Base-by-base conservation (phyloP, 2,329 filamentous ascomycete species). In the Arthrinium puccinioides region DNA sequence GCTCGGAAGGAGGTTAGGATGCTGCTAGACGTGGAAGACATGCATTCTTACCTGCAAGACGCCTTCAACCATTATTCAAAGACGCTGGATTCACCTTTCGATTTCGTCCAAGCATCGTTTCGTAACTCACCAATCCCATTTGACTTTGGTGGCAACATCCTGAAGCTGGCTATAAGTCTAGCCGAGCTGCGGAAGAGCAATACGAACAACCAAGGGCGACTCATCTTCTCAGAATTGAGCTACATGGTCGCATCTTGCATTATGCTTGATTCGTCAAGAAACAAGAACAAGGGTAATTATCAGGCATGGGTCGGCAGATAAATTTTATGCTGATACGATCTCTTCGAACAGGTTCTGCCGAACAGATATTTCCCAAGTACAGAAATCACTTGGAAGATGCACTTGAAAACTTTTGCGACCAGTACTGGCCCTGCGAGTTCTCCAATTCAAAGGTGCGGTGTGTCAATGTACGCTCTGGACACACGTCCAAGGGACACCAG, bases 211-310 rank as follows among this genome's bases (percentile, higher is more conserved):
- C 38, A 50, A 33, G 55, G 44, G n/a, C 21, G 37, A 13, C 41
- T 32, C 6, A 57, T 72, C 18, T 71, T 72, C 41, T 47, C 60
- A 25, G 55, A 64, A 26, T 46, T 74, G 11, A 65, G 64, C 28
- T 59, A 55, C 7, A 62, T 74, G 62, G 59, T 73, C 14, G 66
- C 69, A 8, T 72, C 68, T 1, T 71, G 70, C 41, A 65, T 74
- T 11, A 56, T 72, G 49, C 51, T 73, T 2, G 67, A 72, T 34
- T 63, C 57, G 41, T 60, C 56, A 9, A 54, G 64, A 30, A 11
- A 62, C 36, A 51, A 47, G 20, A 54, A 45, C 20, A 49, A 41
- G 48, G 56, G 49, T 53, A 38, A 30, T 15, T 13, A 18, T 10
- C 11, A 13, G 20, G 9, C 28, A n/a, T n/a, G n/a, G n/a, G n/a